Base-by-base conservation (phyloP, 1,284 basidiomycete species). In the Ustilago sp. region DNA sequence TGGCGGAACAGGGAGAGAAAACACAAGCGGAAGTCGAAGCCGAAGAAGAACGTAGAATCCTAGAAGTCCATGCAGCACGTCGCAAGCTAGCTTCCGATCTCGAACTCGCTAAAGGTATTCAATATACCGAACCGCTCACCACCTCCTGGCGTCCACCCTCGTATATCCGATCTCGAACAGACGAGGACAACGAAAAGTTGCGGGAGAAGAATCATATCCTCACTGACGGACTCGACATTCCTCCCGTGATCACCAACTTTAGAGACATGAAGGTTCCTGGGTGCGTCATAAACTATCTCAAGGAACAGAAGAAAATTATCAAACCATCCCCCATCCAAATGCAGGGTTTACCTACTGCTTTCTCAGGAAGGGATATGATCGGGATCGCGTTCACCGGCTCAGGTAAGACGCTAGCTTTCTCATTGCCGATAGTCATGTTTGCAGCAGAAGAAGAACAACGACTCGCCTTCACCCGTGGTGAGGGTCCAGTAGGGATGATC, bases 231-330 rank as follows among this genome's bases (percentile, higher is more conserved):
- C 91, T 95, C 66, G 90, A 95, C 80, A 89, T 97, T n/a, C 95
- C 96, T 7, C 94, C 95, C 23, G 93, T 95, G 1, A 97, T 98
- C 63, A 91, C 94, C 71, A 91, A 93, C 80, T 99, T 99, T 87
- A 89, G 89, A 47, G 97, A 99, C 86, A 99, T 99, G 97, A 98
- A 98, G 89, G 91, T 99, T 9, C 97, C 96, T 2, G 89, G 90
- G 39, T 90, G 92, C 8, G 90, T 99, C 31, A 88, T 99, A 38
- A 90, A 92, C 63, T 92, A 93, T 85, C 89, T 99, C 53, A 91
- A 91, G 84, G 89, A 90, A 39, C 94, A 95, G 73, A 84, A 85
- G 58, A 92, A 93, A 53, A 99, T 99, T 83, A 89, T 90, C 32
- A 89, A 88, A 38, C 97, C 97, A 0, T 95, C 97, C 0, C 96